Evolutionary conservation across 768 basidiomycete species (phyloP).

Genomic region (Galerina marginata): DNA sequence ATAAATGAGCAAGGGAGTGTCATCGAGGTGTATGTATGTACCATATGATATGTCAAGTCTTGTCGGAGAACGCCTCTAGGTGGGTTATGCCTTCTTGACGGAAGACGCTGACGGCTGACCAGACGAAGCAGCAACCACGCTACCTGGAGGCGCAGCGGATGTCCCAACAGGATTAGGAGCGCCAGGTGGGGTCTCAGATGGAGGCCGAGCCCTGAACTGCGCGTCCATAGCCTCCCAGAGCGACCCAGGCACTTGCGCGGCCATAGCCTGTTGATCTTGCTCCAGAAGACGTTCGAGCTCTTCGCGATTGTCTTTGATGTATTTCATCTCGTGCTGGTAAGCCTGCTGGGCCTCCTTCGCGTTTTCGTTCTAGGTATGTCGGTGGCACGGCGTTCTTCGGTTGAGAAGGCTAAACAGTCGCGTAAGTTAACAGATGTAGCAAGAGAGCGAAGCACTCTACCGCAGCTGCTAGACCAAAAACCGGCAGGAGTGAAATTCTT

Average conservation of each 20-base stretch:
- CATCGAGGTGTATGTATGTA: constrained; percentile 8
- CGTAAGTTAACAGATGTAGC: not conserved
- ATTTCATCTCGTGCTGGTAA: constrained; percentile 56
- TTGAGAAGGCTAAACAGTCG: constrained; percentile 13
- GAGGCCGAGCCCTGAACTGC: constrained; percentile 22
- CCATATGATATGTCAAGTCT: constrained; percentile 4
- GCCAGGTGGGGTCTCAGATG: constrained; percentile 19
- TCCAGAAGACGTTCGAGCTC: constrained; percentile 45
- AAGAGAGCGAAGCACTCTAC: constrained; percentile 23
- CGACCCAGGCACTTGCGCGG: constrained; percentile 48
- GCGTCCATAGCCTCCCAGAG: constrained; percentile 53
- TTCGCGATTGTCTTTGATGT: constrained; percentile 49
- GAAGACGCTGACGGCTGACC: not conserved
- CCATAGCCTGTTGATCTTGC: constrained; percentile 43
- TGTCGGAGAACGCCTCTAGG: not conserved
- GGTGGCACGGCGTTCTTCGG: constrained; percentile 42
- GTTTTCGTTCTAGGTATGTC: constrained; percentile 60
- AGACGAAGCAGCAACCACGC: constrained; percentile 10
- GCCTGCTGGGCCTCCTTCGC: constrained; percentile 54
- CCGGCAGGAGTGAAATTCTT: constrained; percentile 39
- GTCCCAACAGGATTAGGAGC: constrained; percentile 18
- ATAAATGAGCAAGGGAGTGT: constrained; percentile 1
- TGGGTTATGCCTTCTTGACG: not conserved
- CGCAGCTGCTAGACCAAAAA: constrained; percentile 43
- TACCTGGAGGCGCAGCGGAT: constrained; percentile 15